Base-by-base conservation (phyloP, 129 eudicot genomes). In the Ambrosia artemisiifolia region DNA sequence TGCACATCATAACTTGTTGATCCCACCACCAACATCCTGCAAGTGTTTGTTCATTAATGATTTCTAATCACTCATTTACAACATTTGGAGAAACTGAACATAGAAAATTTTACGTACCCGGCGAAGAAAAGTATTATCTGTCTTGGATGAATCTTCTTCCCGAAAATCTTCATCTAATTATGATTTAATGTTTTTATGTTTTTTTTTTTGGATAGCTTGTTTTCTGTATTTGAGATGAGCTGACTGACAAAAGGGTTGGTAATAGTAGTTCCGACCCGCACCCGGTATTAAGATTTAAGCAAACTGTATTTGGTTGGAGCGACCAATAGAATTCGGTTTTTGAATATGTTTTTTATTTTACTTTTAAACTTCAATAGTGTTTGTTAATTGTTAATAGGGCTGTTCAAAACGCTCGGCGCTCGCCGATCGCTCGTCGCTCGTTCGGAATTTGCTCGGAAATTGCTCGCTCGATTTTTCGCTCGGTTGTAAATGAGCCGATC, bases 1-100 rank as follows among this genome's bases (percentile, higher is more conserved):
- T 86, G 96, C 18, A 89, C 80, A 50, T 89, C 92, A 54, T 89
- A 89, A 61, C 86, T 86, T 60, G 89, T 89, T 67, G 89, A 62
- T 32, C 67, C 83, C 62, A 89, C 55, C 63, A 89, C 78, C 63
- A 89, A 42, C 55, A 89, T 43, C 83, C 91, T 88, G 56, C 28
- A 30, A 65, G 16, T 42, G 17, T 30, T 1, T 56, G 0, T 8
- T 2, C 33, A 63, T 18, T 1, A 8, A 24, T 24, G 28, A 24
- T 44, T 16, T 42, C 49, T 3, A 43, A 53, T 69, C 11, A 49
- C 1, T 49, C 20, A n/a, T 1, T 14, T 14, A n/a, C 0, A 4
- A 16, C 2, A 49, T 44, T 72, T 61, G 3, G 61, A 35, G 78
- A 34, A 70, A 17, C 9, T 70, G 4, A 53, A 70, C 3, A 11